Conservation (phyloP, 2,329 filamentous ascomycete genomes). For the Penicillium freii region DNA sequence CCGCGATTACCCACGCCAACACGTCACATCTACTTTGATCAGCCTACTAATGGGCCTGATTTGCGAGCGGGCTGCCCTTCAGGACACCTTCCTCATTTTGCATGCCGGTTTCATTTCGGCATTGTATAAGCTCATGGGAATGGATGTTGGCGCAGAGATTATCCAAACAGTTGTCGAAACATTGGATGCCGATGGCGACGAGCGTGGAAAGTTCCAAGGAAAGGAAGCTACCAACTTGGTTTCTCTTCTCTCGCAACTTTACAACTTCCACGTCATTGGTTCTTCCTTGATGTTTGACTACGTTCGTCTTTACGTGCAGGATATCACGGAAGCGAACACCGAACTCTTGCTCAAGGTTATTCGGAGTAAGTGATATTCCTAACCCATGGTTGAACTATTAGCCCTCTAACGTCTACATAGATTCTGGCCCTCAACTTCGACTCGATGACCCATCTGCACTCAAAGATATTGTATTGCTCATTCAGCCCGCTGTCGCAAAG, state of each 20-base stretch:
- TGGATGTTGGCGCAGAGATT: constrained; percentile 84
- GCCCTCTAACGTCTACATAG: constrained; percentile 29
- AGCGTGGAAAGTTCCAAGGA: constrained; percentile 39
- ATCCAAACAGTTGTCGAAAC: constrained; percentile 73
- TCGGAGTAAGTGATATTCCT: constrained; percentile 51
- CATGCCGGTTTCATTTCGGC: constrained; percentile 87
- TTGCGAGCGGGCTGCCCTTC: constrained; percentile 71
- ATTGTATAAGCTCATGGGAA: constrained; percentile 80
- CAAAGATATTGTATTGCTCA: constrained; percentile 79
- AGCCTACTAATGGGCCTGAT: constrained; percentile 76
- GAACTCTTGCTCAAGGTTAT: constrained; percentile 84
- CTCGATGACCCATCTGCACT: constrained; percentile 84
- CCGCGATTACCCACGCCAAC: constrained; percentile 76
- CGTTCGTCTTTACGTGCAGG: constrained; percentile 70
- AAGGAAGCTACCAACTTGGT: constrained; percentile 76
- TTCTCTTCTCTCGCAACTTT: constrained; percentile 79
- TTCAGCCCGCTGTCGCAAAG: constrained; percentile 69
- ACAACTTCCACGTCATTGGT: constrained; percentile 85
- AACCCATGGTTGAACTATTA: not conserved
- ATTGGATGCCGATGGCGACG: constrained; percentile 65
- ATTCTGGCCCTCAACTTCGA: constrained; percentile 76
- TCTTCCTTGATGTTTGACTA: constrained; percentile 87
- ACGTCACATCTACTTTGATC: constrained; percentile 77
- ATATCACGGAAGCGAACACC: constrained; percentile 80
- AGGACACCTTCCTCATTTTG: constrained; percentile 87